Conservation (phyloP, 768 basidiomycete genomes). For the Pleurotus citrinopileatus region DNA sequence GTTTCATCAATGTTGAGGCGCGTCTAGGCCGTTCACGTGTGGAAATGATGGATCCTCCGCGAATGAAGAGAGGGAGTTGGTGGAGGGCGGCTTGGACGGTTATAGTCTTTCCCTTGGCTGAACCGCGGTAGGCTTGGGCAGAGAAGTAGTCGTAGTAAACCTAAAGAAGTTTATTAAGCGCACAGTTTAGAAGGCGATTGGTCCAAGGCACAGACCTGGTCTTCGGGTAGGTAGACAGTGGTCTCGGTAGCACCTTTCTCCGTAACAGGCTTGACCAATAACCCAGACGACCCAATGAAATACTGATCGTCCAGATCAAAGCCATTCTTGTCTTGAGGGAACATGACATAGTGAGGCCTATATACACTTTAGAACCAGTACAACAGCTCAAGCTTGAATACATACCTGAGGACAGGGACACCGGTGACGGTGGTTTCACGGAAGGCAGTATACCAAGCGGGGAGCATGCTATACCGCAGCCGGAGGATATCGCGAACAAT, state of each 20-base stretch:
- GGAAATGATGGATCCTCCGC: constrained; percentile 87
- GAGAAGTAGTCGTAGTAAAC: constrained; percentile 96
- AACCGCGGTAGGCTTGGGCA: constrained; percentile 61
- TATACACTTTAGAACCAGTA: not conserved
- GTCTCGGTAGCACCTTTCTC: constrained; percentile 65
- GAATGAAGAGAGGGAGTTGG: constrained; percentile 81
- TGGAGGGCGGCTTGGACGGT: constrained; percentile 79
- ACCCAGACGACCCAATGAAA: constrained; percentile 83
- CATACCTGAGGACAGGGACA: constrained; percentile 77
- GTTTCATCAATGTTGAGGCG: constrained; percentile 82
- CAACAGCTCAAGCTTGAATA: not conserved
- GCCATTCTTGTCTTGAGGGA: constrained; percentile 85
- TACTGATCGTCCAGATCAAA: constrained; percentile 94
- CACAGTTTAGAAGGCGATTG: not conserved
- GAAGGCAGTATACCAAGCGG: constrained; percentile 98
- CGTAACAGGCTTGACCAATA: constrained; percentile 91
- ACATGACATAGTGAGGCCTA: constrained; percentile 94
- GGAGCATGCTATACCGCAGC: constrained; percentile 82
- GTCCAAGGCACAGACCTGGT: constrained; percentile 48
- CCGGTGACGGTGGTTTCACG: constrained; percentile 81
- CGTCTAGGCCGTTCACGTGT: constrained; percentile 87
- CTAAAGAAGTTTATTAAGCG: constrained; percentile 29
- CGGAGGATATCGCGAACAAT: constrained; percentile 77
- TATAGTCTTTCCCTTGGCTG: constrained; percentile 61
- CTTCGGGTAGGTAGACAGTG: constrained; percentile 82